Percentiles rank a stretch among this genome's conserved stretches.
Evolutionary conservation across 495 filamentous ascomycete genomes (phyloP).

Genomic region (Penicillium mononematosum): DNA sequence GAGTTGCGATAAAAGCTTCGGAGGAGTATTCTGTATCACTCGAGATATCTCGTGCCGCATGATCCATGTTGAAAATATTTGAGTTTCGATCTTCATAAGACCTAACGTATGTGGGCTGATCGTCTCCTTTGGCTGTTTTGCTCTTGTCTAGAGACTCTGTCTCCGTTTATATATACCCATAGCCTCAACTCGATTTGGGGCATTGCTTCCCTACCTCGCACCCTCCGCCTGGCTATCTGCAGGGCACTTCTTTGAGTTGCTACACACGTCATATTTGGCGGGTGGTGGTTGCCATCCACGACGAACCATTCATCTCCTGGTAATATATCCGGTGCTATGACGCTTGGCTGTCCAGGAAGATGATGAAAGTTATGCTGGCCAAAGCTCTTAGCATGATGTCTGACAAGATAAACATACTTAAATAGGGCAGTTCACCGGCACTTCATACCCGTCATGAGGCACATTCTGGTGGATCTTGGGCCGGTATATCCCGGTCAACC

Average conservation of each 20-base stretch:
- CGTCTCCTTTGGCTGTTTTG: not conserved
- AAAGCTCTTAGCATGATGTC: not conserved
- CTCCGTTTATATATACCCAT: not conserved
- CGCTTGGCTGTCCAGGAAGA: not conserved
- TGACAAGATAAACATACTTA: not conserved
- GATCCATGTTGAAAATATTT: not conserved
- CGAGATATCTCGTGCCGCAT: not conserved
- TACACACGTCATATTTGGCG: not conserved
- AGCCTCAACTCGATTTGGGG: not conserved
- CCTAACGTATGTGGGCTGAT: not conserved
- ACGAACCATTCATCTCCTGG: not conserved
- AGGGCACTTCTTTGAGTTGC: not conserved
- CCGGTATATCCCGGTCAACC: not conserved
- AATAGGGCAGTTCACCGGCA: not conserved
- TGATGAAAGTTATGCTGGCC: not conserved
- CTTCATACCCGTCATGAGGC: not conserved
- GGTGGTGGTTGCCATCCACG: not conserved
- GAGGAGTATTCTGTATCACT: not conserved
- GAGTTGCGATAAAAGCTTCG: not conserved
- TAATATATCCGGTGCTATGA: not conserved
- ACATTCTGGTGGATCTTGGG: not conserved
- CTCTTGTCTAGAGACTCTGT: not conserved
- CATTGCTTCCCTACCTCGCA: not conserved
- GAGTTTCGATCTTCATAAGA: not conserved
- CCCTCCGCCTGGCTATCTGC: not conserved